Evolutionary conservation across 345 rosid species (phyloP), one percentile per base, ranked within the genome.

Genomic region (Salix suchowensis): DNA sequence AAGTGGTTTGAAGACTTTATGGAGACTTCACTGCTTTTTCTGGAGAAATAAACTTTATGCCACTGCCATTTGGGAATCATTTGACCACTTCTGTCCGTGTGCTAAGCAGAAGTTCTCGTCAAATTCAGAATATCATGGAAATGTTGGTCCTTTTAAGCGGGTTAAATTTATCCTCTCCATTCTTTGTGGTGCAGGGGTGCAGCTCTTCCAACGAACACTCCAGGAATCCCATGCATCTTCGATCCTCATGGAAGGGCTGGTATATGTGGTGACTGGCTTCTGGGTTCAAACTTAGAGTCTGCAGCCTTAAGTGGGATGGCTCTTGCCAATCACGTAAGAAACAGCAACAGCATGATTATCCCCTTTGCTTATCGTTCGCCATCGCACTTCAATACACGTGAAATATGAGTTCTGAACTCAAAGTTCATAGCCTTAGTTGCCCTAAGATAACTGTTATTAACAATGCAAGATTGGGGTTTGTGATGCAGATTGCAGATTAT

Each of bases 171-270:
- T 23, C 54, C 42, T 28, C 40, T 46, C 30, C 26, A 18, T 34
- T 65, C 11, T 74, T 61, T 40, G 2, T 67, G 75, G 28, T 76
- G 72, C 81, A 95, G 97, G 97, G 98, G 97, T 68, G 98, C 98
- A 55, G 98, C 98, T 66, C 89, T 90, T 74, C 97, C 98, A 4
- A 90, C 82, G 16, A 95, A 93, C 81, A 88, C 86, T 65, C 94
- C 96, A 0, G 77, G 91, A 48, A 67, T 85, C 42, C 92, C 96
- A 66, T 93, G 91, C 79, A 88, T 93, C 81, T 93, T 93, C 65
- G 96, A 95, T 83, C 93, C 97, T 42, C 87, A 79, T 21, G 98
- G 97, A 71, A 89, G 97, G 84, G 96, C 94, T 68, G 98, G 98
- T 46, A 89, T 90, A 65, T 95, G 98, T 28, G 98, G 98, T 10